These are phyloP conservation scores for Magnaporthiopsis incrustans DNA, from an alignment of 2,329 filamentous ascomycete genomes.

Conservation along the genomic window DNA sequence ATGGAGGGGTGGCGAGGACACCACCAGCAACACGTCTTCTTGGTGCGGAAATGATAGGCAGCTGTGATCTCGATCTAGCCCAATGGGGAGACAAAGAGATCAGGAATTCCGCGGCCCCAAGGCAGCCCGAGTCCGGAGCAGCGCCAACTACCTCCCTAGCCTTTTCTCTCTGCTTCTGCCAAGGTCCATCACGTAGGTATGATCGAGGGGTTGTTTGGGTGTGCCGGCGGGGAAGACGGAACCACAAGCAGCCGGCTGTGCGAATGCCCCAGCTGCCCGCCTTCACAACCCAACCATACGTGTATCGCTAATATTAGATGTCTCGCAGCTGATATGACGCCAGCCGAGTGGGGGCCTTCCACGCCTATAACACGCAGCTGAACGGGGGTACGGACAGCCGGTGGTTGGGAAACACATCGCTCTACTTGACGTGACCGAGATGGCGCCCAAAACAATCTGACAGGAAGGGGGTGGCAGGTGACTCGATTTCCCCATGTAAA, in stretches of 20 bases:
- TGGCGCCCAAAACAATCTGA: too few relatives aligned
- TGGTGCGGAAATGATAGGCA: neutral
- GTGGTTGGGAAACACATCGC: too few relatives aligned
- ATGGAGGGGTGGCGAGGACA: constrained; percentile 3
- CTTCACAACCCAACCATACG: neutral
- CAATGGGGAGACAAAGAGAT: neutral
- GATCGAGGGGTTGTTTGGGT: neutral
- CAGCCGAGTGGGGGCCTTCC: neutral
- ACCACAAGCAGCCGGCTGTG: neutral
- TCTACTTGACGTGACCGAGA: too few relatives aligned
- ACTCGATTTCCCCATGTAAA: too few relatives aligned
- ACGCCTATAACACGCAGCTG: too few relatives aligned
- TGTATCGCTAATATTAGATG: neutral
- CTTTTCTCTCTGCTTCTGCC: neutral
- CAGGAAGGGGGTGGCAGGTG: too few relatives aligned
- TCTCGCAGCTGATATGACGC: neutral
- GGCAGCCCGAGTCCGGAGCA: too few relatives aligned
- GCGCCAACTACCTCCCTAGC: neutral
- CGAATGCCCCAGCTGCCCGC: neutral
- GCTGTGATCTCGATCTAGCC: neutral
- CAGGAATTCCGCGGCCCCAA: neutral
- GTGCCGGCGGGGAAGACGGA: neutral
- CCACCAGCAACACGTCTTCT: neutral
- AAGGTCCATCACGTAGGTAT: neutral
- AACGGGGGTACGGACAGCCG: too few relatives aligned